Evolutionary conservation across 2,329 filamentous ascomycete species (phyloP), one percentile per base, ranked within the genome.

Genomic region (Monilinia vaccinii-corymbosi): DNA sequence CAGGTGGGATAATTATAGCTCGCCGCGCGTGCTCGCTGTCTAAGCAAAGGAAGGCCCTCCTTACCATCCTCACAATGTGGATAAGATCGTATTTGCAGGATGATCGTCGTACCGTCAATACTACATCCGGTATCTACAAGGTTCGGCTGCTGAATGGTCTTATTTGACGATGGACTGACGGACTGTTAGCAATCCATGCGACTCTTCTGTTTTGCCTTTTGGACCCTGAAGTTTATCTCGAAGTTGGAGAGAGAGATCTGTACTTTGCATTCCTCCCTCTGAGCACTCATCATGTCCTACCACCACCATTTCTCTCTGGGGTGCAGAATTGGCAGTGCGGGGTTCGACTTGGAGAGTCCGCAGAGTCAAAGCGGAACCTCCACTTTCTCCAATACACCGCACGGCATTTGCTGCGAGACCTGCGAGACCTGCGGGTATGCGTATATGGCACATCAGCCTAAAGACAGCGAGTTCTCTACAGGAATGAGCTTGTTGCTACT

Each of bases 281-380:
- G n/a, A n/a, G n/a, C n/a, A n/a, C n/a, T n/a, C 25, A 3, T 28
- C 25, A 28, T 28, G 25, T 28, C 3, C 25, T 6, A 25, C n/a
- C 7, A 11, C 49, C 34, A 31, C 34, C 25, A 34, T 8, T 40
- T 42, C 36, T 21, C 50, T 53, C 50, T 42, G 38, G 38, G 38
- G 38, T 42, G 5, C 38, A 42, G 38, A 7, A n/a, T 42, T 42
- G n/a, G 18, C n/a, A 53, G 13, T 44, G 50, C 50, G 50, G 50
- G 50, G 51, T 55, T 23, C 13, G 44, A 32, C 25, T 53, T 44
- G 51, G 51, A 44, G 38, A 23, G 44, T 55, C 32, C 36, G 34
- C 40, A 52, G 23, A 18, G 50, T 53, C 50, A 55, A 55, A 55
- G 50, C 36, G 50, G 51, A 44, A 55, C 8, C 18, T 51, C 32